phyloP scores from a whole-genome alignment of 768 basidiomycete genomes.

The Naganishia vaughanmartiniae region DNA sequence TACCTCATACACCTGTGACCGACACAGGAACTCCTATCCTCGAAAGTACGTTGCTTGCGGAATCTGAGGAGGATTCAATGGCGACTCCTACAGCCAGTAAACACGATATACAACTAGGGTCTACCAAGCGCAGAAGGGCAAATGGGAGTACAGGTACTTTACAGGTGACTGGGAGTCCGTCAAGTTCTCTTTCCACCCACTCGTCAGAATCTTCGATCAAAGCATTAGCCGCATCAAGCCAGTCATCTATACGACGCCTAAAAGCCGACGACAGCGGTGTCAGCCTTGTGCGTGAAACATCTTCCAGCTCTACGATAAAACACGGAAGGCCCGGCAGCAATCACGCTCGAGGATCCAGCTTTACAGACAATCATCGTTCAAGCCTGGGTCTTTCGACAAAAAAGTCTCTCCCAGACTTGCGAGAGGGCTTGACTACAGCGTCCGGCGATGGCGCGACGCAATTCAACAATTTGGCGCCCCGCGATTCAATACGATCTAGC shows the following conservation, averaged over 20 bases:
- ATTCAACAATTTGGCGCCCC: neutral
- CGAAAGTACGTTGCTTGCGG: neutral
- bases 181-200: neutral
- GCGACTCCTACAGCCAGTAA: conserved; percentile 21
- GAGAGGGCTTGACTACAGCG: conserved; percentile 56
- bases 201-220: conserved; percentile 4
- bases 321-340: conserved; percentile 25
- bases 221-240: neutral
- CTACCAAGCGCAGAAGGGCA: conserved; percentile 4
- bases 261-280: conserved; percentile 8
- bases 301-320: conserved; percentile 54
- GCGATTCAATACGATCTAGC: conserved; percentile 19
- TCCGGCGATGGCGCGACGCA: conserved; percentile 45
- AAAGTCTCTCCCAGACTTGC: conserved; percentile 83
- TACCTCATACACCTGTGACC: neutral
- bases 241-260: neutral
- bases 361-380: conserved; percentile 42
- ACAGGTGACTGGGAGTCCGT: neutral
- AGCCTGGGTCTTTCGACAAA: conserved; percentile 56
- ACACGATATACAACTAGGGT: conserved; percentile 23
- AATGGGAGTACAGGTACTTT: conserved; percentile 2
- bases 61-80: conserved; percentile 16
- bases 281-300: conserved; percentile 58
- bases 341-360: conserved; percentile 48
- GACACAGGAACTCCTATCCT: conserved; percentile 8